Percentiles rank a stretch among this genome's conserved stretches.
Conservation (phyloP, 352 stramenopile genomes). For the Globisporangium takayamanum region DNA sequence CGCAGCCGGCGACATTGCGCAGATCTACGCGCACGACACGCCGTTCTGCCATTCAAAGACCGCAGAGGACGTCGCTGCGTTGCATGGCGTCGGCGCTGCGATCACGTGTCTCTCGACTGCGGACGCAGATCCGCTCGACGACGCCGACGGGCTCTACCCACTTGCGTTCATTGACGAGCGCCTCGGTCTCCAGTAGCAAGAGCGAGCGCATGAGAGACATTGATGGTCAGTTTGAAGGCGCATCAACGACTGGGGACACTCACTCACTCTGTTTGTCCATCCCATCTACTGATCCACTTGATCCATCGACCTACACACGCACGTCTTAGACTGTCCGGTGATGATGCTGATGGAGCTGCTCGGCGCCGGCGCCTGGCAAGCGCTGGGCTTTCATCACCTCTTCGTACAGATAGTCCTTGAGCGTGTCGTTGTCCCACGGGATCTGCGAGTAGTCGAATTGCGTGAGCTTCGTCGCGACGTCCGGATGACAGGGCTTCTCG, state of each 20-base stretch:
- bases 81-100: neutral
- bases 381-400: conserved; percentile 73
- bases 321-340: neutral
- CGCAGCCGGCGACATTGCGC: conserved; percentile 11
- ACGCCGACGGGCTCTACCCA: conserved; percentile 15
- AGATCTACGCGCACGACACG: conserved; percentile 22
- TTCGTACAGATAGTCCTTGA: conserved; percentile 79
- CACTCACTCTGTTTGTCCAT: neutral
- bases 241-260: too few relatives aligned
- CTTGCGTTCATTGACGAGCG: conserved; percentile 10
- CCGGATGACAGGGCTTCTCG: conserved; percentile 44
- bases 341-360: conserved; percentile 1
- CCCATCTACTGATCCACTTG: neutral
- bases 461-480: conserved; percentile 48
- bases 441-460: conserved; percentile 77
- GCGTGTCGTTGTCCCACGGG: conserved; percentile 54
- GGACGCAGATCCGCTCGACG: conserved; percentile 4
- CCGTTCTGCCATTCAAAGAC: conserved; percentile 19
- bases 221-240: too few relatives aligned
- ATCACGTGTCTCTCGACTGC: conserved; percentile 7
- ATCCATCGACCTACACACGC: neutral
- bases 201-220: neutral
- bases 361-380: neutral
- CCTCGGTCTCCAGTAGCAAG: neutral
- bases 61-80: neutral